Percentiles rank a stretch among this genome's conserved stretches.
These are phyloP conservation scores for Pleurotus ostreatus DNA, from an alignment of 768 basidiomycete genomes.

Conservation along the genomic window DNA sequence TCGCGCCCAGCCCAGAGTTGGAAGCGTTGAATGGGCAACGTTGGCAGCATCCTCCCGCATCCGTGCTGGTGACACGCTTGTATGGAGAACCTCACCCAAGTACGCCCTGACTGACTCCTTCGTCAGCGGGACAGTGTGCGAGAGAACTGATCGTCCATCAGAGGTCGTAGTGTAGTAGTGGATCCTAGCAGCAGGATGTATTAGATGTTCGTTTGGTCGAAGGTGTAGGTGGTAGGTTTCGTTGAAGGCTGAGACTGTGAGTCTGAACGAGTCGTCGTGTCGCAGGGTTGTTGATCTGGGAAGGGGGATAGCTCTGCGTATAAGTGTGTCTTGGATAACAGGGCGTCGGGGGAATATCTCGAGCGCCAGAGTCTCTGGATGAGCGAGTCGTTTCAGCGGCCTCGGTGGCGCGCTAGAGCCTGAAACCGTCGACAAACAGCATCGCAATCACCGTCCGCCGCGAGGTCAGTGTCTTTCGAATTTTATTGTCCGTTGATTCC, in stretches of 20 bases:
- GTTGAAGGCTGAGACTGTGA: slow-evolving; percentile 63
- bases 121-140: slow-evolving; percentile 57
- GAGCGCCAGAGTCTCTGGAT: slow-evolving; percentile 48
- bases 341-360: slow-evolving; percentile 51
- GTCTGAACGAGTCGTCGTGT: slow-evolving; percentile 67
- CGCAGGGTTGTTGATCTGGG: slow-evolving; percentile 46
- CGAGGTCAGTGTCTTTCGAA: too few relatives aligned
- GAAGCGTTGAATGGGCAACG: slow-evolving; percentile 36
- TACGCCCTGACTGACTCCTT: slow-evolving; percentile 65
- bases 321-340: slow-evolving; percentile 12
- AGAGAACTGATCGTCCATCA: slow-evolving; percentile 45
- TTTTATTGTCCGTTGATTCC: not conserved
- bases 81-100: slow-evolving; percentile 69
- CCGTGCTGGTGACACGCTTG: slow-evolving; percentile 43
- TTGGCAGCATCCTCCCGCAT: slow-evolving; percentile 64
- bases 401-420: slow-evolving; percentile 45
- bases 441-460: not conserved
- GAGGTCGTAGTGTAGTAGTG: slow-evolving; percentile 53
- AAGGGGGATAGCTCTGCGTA: slow-evolving; percentile 29
- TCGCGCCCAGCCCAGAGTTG: slow-evolving; percentile 71
- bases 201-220: slow-evolving; percentile 71
- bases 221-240: slow-evolving; percentile 70
- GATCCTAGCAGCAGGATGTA: slow-evolving; percentile 75
- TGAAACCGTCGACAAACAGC: slow-evolving; percentile 15
- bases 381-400: slow-evolving; percentile 44